Conservation (phyloP, 176 grass and related monocot species). For the Poa annua region DNA sequence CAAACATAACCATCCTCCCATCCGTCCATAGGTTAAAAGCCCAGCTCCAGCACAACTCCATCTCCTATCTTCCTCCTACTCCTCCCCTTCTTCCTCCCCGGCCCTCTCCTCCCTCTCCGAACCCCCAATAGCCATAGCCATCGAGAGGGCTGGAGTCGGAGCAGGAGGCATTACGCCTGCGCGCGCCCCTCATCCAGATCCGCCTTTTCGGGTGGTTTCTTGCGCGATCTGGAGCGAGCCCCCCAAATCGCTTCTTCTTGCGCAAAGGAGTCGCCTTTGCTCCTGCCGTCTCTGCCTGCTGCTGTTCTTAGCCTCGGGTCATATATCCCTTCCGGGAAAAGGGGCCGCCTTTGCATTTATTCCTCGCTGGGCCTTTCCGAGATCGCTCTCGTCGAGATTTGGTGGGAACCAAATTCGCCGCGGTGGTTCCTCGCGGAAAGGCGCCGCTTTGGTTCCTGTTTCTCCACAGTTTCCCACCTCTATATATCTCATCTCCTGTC, state of each 20-base stretch:
- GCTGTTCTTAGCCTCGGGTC: slow-evolving; percentile 38
- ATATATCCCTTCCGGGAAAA: slow-evolving; percentile 39
- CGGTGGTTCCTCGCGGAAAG: slow-evolving; percentile 38
- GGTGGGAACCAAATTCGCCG: slow-evolving; percentile 58
- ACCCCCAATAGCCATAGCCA: slow-evolving; percentile 12
- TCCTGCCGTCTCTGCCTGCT: slow-evolving; percentile 33
- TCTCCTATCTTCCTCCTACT: slow-evolving; percentile 22
- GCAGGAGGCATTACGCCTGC: slow-evolving; percentile 39
- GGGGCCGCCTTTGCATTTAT: slow-evolving; percentile 47
- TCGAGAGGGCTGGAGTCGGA: slow-evolving; percentile 11
- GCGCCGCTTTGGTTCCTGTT: slow-evolving; percentile 58
- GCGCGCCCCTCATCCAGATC: slow-evolving; percentile 48
- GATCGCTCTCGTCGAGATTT: slow-evolving; percentile 59
- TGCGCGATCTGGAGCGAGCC: slow-evolving; percentile 39
- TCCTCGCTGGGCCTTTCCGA: slow-evolving; percentile 45
- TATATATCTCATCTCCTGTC: slow-evolving; percentile 49
- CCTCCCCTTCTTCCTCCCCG: background rate
- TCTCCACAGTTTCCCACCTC: slow-evolving; percentile 39
- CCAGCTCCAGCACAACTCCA: slow-evolving; percentile 41
- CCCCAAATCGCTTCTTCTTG: slow-evolving; percentile 45
- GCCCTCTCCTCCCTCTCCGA: slow-evolving; percentile 36
- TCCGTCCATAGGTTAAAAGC: slow-evolving; percentile 61
- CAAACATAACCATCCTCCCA: slow-evolving; percentile 23
- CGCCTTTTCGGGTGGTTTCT: slow-evolving; percentile 36
- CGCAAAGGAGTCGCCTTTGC: slow-evolving; percentile 44